Evolutionary conservation across 2,329 filamentous ascomycete genomes (phyloP).

Genomic region (Epichloe scottii): DNA sequence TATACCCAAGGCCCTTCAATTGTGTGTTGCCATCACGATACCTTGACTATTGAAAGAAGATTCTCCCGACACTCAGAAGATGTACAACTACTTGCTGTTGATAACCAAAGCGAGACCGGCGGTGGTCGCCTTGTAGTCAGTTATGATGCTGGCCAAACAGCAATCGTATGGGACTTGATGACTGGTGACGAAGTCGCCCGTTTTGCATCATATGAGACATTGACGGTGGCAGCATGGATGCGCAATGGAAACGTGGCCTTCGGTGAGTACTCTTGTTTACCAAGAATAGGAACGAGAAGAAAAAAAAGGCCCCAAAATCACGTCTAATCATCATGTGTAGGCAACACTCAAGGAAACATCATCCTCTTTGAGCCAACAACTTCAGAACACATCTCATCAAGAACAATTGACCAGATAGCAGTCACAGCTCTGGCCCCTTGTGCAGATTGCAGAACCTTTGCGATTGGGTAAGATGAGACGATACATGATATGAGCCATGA

Average conservation of each 20-base stretch:
- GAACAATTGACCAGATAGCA: conserved; percentile 83
- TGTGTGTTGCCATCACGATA: conserved; percentile 85
- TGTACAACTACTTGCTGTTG: conserved; percentile 72
- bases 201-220: conserved; percentile 83
- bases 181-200: conserved; percentile 81
- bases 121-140: conserved; percentile 80
- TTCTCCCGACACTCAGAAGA: conserved; percentile 78
- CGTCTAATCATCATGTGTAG: conserved; percentile 31
- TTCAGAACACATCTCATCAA: conserved; percentile 79
- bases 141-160: conserved; percentile 81
- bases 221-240: conserved; percentile 88
- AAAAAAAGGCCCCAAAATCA: background rate
- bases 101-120: conserved; percentile 80
- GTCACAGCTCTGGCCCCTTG: conserved; percentile 88
- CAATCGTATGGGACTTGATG: conserved; percentile 93
- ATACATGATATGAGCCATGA: background rate
- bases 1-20: conserved; percentile 75
- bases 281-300: background rate
- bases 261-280: conserved; percentile 44
- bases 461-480: conserved; percentile 62
- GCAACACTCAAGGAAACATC: conserved; percentile 83
- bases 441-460: conserved; percentile 84
- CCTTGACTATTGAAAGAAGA: conserved; percentile 71
- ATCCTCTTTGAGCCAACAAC: conserved; percentile 90
- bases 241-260: conserved; percentile 93